A percentile compares a stretch with the other conserved stretches of the same genome.
Evolutionary conservation across 2,329 filamentous ascomycete genomes (phyloP).

Genomic region (Cytospora chrysosperma): DNA sequence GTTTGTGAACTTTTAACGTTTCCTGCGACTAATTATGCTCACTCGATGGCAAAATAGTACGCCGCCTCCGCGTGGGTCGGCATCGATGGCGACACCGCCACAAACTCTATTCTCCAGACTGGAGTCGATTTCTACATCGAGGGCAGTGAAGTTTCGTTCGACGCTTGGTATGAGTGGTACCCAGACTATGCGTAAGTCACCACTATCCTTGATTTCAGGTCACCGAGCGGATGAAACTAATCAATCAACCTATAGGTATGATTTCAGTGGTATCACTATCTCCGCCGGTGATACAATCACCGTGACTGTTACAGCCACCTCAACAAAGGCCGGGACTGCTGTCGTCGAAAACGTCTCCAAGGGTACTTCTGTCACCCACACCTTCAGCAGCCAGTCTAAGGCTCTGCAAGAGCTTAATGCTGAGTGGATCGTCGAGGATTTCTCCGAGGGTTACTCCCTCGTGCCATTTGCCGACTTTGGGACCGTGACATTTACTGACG

Average conservation of each 20-base stretch:
- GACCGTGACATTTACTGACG: conserved; percentile 43
- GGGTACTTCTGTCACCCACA: conserved; percentile 50
- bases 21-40: background rate
- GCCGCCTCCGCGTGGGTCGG: conserved; percentile 58
- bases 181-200: conserved; percentile 46
- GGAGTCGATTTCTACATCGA: conserved; percentile 55
- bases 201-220: too few relatives aligned
- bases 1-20: too few relatives aligned
- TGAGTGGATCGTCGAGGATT: conserved; percentile 64
- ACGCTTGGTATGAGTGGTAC: conserved; percentile 63
- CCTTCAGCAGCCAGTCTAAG: conserved; percentile 44
- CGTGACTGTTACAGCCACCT: conserved; percentile 38
- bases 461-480: conserved; percentile 49
- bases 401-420: conserved; percentile 55
- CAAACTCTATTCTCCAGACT: conserved; percentile 53
- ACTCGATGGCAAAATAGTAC: conserved; percentile 31
- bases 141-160: conserved; percentile 42
- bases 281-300: conserved; percentile 27
- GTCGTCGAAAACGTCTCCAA: conserved; percentile 48
- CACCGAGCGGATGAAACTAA: background rate
- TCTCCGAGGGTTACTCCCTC: conserved; percentile 37
- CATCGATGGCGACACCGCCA: conserved; percentile 59
- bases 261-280: conserved; percentile 28
- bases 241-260: conserved; percentile 15
- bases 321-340: conserved; percentile 43